These are phyloP conservation scores for Penicillium janthinellum DNA, from an alignment of 2,329 filamentous ascomycete species.

Conservation along the genomic window DNA sequence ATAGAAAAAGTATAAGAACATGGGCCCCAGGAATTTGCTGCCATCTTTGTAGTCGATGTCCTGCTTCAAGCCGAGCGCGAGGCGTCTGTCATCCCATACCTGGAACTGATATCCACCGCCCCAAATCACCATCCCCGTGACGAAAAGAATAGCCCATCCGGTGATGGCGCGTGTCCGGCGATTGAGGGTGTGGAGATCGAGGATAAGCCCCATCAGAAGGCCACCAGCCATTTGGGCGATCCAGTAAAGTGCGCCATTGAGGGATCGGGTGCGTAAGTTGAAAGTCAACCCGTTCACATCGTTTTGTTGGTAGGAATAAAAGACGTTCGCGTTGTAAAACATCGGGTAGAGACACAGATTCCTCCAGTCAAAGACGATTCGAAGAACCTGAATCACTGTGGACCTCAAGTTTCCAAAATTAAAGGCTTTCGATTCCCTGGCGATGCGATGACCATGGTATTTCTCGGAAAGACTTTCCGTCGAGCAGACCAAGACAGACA, in stretches of 20 bases:
- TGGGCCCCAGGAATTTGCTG: conserved; percentile 1
- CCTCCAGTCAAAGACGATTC: not conserved
- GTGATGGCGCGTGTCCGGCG: not conserved
- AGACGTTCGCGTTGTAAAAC: conserved; percentile 1
- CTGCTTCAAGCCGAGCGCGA: not conserved
- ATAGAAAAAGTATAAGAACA: conserved; percentile 2
- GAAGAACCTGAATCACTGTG: not conserved
- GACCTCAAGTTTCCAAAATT: not conserved
- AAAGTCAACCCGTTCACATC: not conserved
- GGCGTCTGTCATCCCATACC: conserved; percentile 1
- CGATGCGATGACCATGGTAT: conserved; percentile 1
- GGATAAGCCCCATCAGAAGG: not conserved
- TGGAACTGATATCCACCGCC: conserved; percentile 1
- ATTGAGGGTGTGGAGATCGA: not conserved
- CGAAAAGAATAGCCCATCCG: not conserved
- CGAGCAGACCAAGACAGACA: conserved; percentile 3
- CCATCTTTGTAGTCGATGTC: conserved; percentile 2
- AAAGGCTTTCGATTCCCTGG: not conserved
- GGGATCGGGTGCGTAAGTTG: not conserved
- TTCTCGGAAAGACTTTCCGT: conserved; percentile 1
- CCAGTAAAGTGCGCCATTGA: not conserved
- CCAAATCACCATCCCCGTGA: not conserved
- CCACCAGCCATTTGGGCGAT: not conserved
- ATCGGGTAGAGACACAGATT: not conserved
- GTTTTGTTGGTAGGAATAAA: not conserved